Percentiles rank a stretch among this genome's conserved stretches.
Evolutionary conservation across 768 basidiomycete species (phyloP).

Genomic region (Phanerodontia chrysosporium): DNA sequence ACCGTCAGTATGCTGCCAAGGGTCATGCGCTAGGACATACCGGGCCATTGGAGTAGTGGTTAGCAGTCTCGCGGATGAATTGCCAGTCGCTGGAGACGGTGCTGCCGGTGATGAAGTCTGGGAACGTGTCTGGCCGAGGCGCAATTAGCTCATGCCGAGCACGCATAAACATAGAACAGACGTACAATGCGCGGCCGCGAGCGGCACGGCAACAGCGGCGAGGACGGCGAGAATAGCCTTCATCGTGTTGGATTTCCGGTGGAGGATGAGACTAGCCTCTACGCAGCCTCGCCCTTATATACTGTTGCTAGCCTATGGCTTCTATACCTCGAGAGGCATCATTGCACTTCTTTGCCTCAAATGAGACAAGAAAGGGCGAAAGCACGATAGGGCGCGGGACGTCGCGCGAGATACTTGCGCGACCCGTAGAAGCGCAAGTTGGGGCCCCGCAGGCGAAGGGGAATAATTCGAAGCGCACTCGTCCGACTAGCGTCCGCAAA

Average conservation of each 20-base stretch:
- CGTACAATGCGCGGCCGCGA: conserved; percentile 22
- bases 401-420: not conserved
- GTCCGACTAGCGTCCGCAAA: not conserved
- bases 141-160: not conserved
- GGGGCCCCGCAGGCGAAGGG: not conserved
- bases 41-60: conserved; percentile 27
- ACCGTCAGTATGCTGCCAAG: not conserved
- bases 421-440: not conserved
- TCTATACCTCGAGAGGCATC: not conserved
- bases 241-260: conserved; percentile 7
- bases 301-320: not conserved
- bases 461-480: not conserved
- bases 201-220: conserved; percentile 15
- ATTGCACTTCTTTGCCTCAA: not conserved
- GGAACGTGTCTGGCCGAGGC: conserved; percentile 25
- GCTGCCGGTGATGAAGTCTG: conserved; percentile 26
- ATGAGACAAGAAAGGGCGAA: not conserved
- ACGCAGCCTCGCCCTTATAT: no score
- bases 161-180: not conserved
- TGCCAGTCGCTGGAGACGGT: conserved; percentile 20
- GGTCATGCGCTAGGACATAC: no score
- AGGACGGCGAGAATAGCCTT: conserved; percentile 18
- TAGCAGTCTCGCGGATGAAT: conserved; percentile 29
- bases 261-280: not conserved
- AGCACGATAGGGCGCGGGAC: not conserved